phyloP scores from a whole-genome alignment of 495 filamentous ascomycete species.

The Friedmanniomyces simplex region DNA sequence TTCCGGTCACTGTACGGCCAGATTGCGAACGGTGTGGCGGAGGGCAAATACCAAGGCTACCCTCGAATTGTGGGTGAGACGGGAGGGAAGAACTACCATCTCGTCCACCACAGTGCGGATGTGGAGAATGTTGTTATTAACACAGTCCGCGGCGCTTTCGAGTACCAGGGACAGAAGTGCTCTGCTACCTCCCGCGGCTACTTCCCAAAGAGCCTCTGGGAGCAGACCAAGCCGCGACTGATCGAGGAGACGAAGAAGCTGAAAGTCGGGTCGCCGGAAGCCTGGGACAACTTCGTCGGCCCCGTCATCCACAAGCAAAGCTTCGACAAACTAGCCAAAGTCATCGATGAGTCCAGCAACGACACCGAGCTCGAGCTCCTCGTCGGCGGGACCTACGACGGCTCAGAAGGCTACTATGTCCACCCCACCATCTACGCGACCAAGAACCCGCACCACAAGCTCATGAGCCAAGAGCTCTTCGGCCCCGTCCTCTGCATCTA shows the following conservation, averaged over 20 bases:
- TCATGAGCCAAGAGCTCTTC: slow-evolving; percentile 54
- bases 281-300: slow-evolving; percentile 35
- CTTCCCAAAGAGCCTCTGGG: slow-evolving; percentile 30
- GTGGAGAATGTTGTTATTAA: slow-evolving; percentile 33
- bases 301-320: slow-evolving; percentile 34
- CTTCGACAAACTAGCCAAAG: slow-evolving; percentile 31
- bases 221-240: slow-evolving; percentile 27
- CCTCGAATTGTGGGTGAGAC: slow-evolving; percentile 37
- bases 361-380: slow-evolving; percentile 52
- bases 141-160: slow-evolving; percentile 36
- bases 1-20: slow-evolving; percentile 33
- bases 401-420: slow-evolving; percentile 53
- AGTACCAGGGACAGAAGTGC: slow-evolving; percentile 38
- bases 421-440: slow-evolving; percentile 58
- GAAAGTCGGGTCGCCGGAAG: slow-evolving; percentile 29
- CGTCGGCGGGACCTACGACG: slow-evolving; percentile 50
- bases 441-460: slow-evolving; percentile 51
- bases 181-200: slow-evolving; percentile 32
- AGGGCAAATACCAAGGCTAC: slow-evolving; percentile 32
- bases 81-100: slow-evolving; percentile 37
- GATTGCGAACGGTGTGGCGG: slow-evolving; percentile 29
- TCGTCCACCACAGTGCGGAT: slow-evolving; percentile 32
- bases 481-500: slow-evolving; percentile 52
- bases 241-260: slow-evolving; percentile 30
- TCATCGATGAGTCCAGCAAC: slow-evolving; percentile 52